These are phyloP conservation scores for Neurospora africana DNA, from an alignment of 495 filamentous ascomycete genomes.

Conservation along the genomic window DNA sequence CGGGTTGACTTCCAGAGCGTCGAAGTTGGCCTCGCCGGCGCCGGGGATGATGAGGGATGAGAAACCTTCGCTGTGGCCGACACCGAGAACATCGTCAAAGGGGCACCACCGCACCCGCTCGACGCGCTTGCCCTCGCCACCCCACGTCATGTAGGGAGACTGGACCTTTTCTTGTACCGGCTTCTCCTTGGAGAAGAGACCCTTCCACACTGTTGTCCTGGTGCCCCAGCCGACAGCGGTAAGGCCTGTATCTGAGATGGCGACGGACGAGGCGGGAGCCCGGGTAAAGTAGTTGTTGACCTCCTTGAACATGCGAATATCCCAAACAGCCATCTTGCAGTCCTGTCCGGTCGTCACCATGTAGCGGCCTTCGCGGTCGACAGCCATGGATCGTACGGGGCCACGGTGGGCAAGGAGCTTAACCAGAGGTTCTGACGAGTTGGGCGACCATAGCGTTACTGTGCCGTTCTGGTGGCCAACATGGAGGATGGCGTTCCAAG, in stretches of 20 bases:
- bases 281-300: conserved; percentile 84
- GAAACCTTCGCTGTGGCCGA: conserved; percentile 78
- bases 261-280: conserved; percentile 70
- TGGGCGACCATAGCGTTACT: conserved; percentile 94
- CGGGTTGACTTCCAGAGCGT: conserved; percentile 88
- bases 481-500: conserved; percentile 82
- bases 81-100: conserved; percentile 82
- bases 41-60: conserved; percentile 82
- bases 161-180: conserved; percentile 66
- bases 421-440: conserved; percentile 71
- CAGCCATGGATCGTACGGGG: conserved; percentile 75
- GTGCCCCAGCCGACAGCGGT: conserved; percentile 91
- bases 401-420: conserved; percentile 92
- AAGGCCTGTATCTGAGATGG: conserved; percentile 79
- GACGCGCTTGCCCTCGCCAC: conserved; percentile 71
- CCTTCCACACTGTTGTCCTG: conserved; percentile 78
- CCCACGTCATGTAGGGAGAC: conserved; percentile 88
- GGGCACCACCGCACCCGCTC: conserved; percentile 86
- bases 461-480: conserved; percentile 89
- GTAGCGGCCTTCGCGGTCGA: conserved; percentile 85
- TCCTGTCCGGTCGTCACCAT: conserved; percentile 94
- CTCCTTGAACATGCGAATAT: conserved; percentile 87
- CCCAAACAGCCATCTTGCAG: conserved; percentile 87
- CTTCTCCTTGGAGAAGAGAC: conserved; percentile 60
- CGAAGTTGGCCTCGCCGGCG: conserved; percentile 92